Evolutionary conservation across 257 asterid genomes (phyloP).

Genomic region (Petunia secreta): DNA sequence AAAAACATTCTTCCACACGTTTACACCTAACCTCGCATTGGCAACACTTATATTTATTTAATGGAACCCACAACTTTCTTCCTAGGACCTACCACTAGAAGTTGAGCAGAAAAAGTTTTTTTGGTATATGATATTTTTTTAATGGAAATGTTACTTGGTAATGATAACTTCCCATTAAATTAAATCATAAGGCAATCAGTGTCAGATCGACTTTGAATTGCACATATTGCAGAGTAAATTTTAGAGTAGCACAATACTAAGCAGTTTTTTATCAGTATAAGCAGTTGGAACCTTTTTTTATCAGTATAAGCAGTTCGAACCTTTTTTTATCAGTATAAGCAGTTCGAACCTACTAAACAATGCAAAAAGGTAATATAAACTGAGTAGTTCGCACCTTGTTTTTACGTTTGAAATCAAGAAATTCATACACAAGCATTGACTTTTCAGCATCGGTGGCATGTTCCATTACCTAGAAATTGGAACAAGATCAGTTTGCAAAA

Average conservation of each 20-base stretch:
- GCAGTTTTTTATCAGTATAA: too few species aligned
- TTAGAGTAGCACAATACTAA: not conserved
- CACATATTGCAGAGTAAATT: not conserved
- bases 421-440: slow-evolving; percentile 77
- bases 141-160: too few species aligned
- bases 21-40: not conserved
- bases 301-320: not conserved
- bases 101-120: too few species aligned
- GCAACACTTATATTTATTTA: not conserved
- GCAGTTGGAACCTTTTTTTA: too few species aligned
- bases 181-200: too few species aligned
- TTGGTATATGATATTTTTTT: too few species aligned
- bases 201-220: not conserved
- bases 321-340: not conserved
- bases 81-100: too few species aligned
- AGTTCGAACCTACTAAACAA: slow-evolving; percentile 6
- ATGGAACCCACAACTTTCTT: not conserved
- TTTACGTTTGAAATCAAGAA: slow-evolving; percentile 97
- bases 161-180: too few species aligned
- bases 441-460: slow-evolving; percentile 85
- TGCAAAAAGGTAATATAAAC: not conserved
- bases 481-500: slow-evolving; percentile 29
- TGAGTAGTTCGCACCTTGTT: slow-evolving; percentile 65
- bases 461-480: slow-evolving; percentile 82
- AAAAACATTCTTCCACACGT: not conserved